phyloP scores from a whole-genome alignment of 345 rosid species.

The Eucalyptus camaldulensis region DNA sequence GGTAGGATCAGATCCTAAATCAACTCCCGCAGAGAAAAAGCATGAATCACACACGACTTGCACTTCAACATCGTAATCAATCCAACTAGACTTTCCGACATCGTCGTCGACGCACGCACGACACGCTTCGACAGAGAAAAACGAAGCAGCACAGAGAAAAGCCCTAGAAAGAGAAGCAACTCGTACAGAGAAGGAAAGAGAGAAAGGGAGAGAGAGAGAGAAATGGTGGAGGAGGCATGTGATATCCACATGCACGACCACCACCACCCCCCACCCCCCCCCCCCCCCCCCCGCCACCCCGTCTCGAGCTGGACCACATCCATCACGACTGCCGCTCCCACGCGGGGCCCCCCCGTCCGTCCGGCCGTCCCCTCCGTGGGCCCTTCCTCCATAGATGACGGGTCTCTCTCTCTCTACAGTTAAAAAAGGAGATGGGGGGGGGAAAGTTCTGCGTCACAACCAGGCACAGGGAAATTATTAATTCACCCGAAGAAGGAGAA shows the following conservation, averaged over 20 bases:
- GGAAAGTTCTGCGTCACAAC: not conserved
- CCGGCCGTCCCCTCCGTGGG: not conserved
- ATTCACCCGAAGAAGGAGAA: not conserved
- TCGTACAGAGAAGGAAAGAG: not conserved
- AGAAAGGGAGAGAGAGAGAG: not conserved
- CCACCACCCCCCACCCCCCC: not conserved
- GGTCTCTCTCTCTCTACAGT: not conserved
- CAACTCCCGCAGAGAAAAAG: not conserved
- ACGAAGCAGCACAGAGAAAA: not conserved
- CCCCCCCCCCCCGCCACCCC: not conserved
- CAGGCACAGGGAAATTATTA: not conserved
- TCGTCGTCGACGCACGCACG: not conserved
- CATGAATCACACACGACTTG: not conserved
- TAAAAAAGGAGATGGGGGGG: not conserved
- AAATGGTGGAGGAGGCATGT: not conserved
- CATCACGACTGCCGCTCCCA: not conserved
- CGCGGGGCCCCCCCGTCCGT: not conserved
- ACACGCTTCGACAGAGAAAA: not conserved
- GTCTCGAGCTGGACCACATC: not conserved
- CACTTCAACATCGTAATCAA: not conserved
- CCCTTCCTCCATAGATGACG: not conserved
- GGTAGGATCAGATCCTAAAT: not conserved
- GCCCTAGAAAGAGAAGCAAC: not conserved
- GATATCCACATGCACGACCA: not conserved
- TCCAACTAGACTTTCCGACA: not conserved